A percentile compares a stretch with the other conserved stretches of the same genome.
These are phyloP conservation scores for Ceratobasidium sp. DNA, from an alignment of 1,284 basidiomycete genomes.

Conservation along the genomic window DNA sequence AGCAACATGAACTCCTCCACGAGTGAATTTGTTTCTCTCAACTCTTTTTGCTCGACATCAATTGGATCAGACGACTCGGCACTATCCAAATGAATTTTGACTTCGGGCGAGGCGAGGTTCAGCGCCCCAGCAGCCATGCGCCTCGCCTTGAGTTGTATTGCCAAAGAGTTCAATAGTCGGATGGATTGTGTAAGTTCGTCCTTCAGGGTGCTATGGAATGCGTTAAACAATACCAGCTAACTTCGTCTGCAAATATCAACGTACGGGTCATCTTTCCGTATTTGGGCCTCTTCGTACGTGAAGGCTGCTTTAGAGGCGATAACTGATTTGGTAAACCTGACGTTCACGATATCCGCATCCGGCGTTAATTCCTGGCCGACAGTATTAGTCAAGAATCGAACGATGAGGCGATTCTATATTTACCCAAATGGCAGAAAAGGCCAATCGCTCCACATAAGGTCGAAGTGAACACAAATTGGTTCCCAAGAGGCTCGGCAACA, in stretches of 20 bases:
- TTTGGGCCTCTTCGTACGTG: slow-evolving; percentile 96
- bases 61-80: slow-evolving; percentile 94
- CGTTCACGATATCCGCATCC: slow-evolving; percentile 87
- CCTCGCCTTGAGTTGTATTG: slow-evolving; percentile 82
- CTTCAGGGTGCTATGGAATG: slow-evolving; percentile 54
- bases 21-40: slow-evolving; percentile 92
- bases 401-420: slow-evolving; percentile 49
- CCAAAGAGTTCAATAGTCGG: slow-evolving; percentile 87
- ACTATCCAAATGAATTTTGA: slow-evolving; percentile 94
- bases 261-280: slow-evolving; percentile 89
- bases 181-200: slow-evolving; percentile 90
- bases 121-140: slow-evolving; percentile 95
- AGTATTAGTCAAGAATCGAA: neutral
- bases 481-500: slow-evolving; percentile 93
- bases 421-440: slow-evolving; percentile 97
- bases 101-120: slow-evolving; percentile 96
- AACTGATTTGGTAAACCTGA: slow-evolving; percentile 94
- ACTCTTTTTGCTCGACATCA: slow-evolving; percentile 96
- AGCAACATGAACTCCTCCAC: slow-evolving; percentile 99
- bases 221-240: neutral
- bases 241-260: slow-evolving; percentile 52
- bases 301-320: slow-evolving; percentile 97
- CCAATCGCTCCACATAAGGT: slow-evolving; percentile 91
- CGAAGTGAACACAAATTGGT: slow-evolving; percentile 96
- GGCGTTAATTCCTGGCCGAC: slow-evolving; percentile 76